Conservation (phyloP, 129 eudicot genomes). For the Flaveria linearis region DNA sequence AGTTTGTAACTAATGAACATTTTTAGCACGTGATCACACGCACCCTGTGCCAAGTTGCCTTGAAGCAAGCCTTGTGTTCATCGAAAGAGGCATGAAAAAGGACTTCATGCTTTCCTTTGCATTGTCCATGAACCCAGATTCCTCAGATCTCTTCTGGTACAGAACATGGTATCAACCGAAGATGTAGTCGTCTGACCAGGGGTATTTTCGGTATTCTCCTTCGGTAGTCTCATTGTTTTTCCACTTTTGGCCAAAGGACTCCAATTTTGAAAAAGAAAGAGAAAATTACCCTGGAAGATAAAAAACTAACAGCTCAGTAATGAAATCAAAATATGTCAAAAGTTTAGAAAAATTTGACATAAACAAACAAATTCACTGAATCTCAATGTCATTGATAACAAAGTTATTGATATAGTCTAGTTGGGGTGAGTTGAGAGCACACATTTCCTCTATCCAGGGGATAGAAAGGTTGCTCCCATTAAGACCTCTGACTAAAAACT, state of each 20-base stretch:
- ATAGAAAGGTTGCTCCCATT: no score
- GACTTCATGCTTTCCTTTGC: constrained; percentile 28
- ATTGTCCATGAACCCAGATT: constrained; percentile 23
- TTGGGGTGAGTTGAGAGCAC: no score
- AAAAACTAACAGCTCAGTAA: not conserved
- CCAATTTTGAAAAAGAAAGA: not conserved
- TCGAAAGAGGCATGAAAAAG: constrained; percentile 32
- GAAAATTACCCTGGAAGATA: not conserved
- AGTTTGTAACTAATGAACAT: not conserved
- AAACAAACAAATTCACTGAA: no score
- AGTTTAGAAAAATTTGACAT: not conserved
- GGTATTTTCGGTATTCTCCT: constrained; percentile 23
- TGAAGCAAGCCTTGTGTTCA: constrained; percentile 39
- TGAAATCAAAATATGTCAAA: constrained; percentile 1
- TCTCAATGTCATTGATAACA: no score
- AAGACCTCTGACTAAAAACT: no score
- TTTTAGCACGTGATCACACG: not conserved
- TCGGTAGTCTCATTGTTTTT: not conserved
- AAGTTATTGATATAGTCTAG: no score
- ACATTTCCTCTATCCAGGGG: no score
- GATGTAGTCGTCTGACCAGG: not conserved
- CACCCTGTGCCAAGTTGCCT: constrained; percentile 35
- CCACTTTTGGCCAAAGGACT: not conserved
- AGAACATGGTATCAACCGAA: constrained; percentile 19
- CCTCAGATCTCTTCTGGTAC: constrained; percentile 20